Conservation (phyloP, 2,329 filamentous ascomycete genomes). For the Gremmenia infestans region DNA sequence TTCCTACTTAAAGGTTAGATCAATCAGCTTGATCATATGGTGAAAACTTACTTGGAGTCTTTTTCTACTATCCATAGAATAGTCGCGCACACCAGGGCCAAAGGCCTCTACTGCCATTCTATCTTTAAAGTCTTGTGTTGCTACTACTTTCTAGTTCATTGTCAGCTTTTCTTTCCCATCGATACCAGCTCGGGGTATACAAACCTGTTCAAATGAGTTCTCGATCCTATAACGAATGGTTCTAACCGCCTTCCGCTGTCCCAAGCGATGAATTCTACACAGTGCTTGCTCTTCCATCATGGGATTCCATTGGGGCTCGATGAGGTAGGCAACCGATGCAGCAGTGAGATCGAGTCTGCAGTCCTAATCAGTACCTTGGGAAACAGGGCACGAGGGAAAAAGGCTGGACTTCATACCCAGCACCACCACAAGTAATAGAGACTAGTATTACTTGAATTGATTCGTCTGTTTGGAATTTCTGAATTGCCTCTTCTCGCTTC, state of each 20-base stretch:
- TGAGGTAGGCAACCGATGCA: constrained; percentile 25
- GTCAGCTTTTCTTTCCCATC: too few relatives aligned
- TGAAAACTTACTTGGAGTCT: neutral
- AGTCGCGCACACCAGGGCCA: neutral
- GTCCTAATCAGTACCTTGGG: neutral
- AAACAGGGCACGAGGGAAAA: neutral
- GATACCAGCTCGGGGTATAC: neutral
- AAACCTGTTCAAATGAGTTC: constrained; percentile 25
- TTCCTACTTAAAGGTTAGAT: neutral
- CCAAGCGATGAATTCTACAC: constrained; percentile 24
- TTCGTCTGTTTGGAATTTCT: constrained; percentile 37
- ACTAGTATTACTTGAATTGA: constrained; percentile 40
- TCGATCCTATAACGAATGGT: constrained; percentile 26
- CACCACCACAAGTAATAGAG: constrained; percentile 47
- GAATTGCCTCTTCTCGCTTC: constrained; percentile 37
- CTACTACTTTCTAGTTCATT: constrained; percentile 14
- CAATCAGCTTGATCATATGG: neutral
- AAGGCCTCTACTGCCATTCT: neutral
- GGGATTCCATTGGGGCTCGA: constrained; percentile 33
- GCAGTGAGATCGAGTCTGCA: constrained; percentile 20
- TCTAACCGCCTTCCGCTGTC: constrained; percentile 21
- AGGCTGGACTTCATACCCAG: constrained; percentile 36
- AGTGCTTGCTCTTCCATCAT: constrained; percentile 30
- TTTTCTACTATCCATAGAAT: neutral
- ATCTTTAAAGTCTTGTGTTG: constrained; percentile 20